Percentiles rank a stretch among this genome's conserved stretches.
phyloP scores from a whole-genome alignment of 1,139 yeast species.

The Geotrichum australiense region DNA sequence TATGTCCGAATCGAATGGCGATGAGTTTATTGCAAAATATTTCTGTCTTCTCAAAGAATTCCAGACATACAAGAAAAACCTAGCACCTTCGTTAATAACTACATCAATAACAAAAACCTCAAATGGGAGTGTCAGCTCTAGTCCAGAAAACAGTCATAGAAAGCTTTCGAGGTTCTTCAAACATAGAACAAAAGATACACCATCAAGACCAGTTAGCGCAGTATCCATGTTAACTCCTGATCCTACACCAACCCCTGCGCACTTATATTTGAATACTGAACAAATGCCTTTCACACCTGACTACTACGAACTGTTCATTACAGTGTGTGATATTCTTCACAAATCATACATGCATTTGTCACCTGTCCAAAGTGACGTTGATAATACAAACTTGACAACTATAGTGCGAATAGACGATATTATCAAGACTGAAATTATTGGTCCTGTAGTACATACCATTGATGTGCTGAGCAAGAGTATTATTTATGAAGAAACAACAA shows the following conservation, averaged over 20 bases:
- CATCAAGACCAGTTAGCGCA: neutral
- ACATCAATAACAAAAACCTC: neutral
- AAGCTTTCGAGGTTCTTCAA: constrained; percentile 9
- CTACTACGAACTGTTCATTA: constrained; percentile 27
- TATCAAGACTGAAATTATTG: constrained; percentile 24
- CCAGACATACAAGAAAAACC: constrained; percentile 17
- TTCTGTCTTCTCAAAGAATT: constrained; percentile 25
- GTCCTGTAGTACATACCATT: constrained; percentile 27
- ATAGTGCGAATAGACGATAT: constrained; percentile 27
- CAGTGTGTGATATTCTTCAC: constrained; percentile 28
- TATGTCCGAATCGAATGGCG: constrained; percentile 4
- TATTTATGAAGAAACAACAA: constrained; percentile 26
- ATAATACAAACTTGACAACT: constrained; percentile 7
- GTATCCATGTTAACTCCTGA: neutral
- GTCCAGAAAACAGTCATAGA: neutral
- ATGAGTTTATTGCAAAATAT: constrained; percentile 22
- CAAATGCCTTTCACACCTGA: constrained; percentile 31
- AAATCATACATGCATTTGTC: constrained; percentile 25
- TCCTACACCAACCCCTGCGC: constrained; percentile 17
- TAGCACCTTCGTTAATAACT: constrained; percentile 1
- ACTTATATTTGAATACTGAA: constrained; percentile 22
- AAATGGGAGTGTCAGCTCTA: neutral
- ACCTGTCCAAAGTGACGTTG: constrained; percentile 16
- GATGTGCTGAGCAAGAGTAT: constrained; percentile 25
- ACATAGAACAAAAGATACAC: constrained; percentile 2